Evolutionary conservation across 176 grass and related monocot species (phyloP), one percentile per base, ranked within the genome.

Genomic region (Carex parvula): DNA sequence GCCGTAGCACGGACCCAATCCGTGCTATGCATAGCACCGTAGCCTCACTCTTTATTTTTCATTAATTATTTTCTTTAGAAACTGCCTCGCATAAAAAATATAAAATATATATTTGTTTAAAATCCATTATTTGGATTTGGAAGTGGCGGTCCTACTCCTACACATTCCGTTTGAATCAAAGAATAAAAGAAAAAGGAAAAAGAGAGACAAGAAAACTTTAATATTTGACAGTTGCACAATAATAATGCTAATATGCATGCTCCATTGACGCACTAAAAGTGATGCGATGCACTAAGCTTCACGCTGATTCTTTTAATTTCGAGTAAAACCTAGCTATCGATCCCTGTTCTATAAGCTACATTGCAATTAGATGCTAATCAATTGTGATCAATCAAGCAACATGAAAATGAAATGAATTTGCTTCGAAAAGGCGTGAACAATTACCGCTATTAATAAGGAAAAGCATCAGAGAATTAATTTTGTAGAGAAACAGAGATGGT

Each of bases 401-500:
- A 5, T 16, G 54, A 57, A 57, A 17, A 57, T 3, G 54, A 57
- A 24, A 57, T 16, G 4, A 57, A 57, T 57, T 13, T 57, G 16
- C 54, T 16, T 57, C 11, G 1, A 29, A 29, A 29, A 29, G 26
- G 32, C 32, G 32, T 33, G 3, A 33, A 33, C 32, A 33, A 33
- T 33, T 33, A 33, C 32, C 1, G 32, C 32, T 33, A 33, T 42
- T 26, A 24, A 24, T 24, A 26, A 26, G 39, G 39, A 44, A 44
- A 8, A 44, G 41, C 0, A 44, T 44, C 5, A 44, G 42, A 44
- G 41, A 44, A 44, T 44, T 46, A 46, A 46, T 9, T 10, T 10
- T 46, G 44, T 46, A 70, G 73, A 84, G 1, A 80, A 52, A 41
- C 71, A 68, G 79, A 84, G 84, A 87, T 39, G 84, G 16, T 92